Evolutionary conservation across 306 rosid species (phyloP).

Genomic region (Casuarina cunninghamiana): DNA sequence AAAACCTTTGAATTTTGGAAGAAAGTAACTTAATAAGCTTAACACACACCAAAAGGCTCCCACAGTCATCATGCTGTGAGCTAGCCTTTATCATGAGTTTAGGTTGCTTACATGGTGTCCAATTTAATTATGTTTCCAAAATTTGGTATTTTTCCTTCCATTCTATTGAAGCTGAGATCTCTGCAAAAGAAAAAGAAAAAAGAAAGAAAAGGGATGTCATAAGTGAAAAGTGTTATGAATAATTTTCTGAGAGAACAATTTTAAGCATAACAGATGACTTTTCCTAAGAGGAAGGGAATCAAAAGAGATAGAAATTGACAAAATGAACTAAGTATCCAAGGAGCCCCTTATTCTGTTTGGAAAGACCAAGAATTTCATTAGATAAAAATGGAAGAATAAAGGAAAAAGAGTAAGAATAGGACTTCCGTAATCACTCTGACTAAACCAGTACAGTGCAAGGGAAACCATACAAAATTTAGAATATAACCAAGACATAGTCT

Average conservation of each 20-base stretch:
- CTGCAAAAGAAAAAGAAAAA: neutral
- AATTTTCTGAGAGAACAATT: neutral
- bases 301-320: neutral
- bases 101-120: constrained; percentile 26
- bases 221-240: neutral
- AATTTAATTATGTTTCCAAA: neutral
- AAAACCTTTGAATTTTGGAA: neutral
- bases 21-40: neutral
- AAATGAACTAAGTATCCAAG: too few species aligned
- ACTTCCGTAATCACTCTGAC: too few species aligned
- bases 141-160: constrained; percentile 28
- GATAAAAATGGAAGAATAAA: too few species aligned
- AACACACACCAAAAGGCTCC: neutral
- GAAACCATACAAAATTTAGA: too few species aligned
- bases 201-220: neutral
- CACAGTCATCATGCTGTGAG: neutral
- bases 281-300: neutral
- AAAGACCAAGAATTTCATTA: too few species aligned
- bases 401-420: neutral
- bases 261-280: neutral
- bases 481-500: too few species aligned
- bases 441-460: too few species aligned
- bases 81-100: neutral
- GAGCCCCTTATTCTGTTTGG: too few species aligned
- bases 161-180: constrained; percentile 37